Evolutionary conservation across 805 yeast genomes (phyloP), one percentile per base, ranked within the genome.

Genomic region (Suhomyces faveliae): DNA sequence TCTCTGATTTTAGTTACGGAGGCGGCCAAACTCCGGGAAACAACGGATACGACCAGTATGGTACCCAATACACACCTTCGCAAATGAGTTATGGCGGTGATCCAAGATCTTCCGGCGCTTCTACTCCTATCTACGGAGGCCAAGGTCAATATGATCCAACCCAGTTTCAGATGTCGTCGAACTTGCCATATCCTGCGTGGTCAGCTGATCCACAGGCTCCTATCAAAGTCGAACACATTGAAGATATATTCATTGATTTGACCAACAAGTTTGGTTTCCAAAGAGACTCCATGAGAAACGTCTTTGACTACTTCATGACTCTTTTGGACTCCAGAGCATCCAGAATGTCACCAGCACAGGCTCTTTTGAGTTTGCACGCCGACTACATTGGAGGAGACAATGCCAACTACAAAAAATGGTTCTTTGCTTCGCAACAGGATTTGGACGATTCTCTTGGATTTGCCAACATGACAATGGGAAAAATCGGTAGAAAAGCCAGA

Each of bases 141-240:
- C 68, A 68, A 56, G 63, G 66, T 20, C 75, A 73, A 40, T 77
- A 80, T 60, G 85, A 83, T 59, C 85, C 87, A 27, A 73, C 83
- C 6, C 83, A 61, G 67, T 81, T 63, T 71, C 87, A 61, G 72
- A 84, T 77, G 85, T 89, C 66, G 58, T 85, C 71, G 78, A 96
- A 59, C 82, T 90, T 94, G 68, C 99, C 99, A 27, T 94, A 92
- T 68, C 99, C 99, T 39, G 98, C 99, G 44, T 94, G 99, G 99
- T 88, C 97, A 21, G 96, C 96, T 41, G 98, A 94, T 69, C 91
- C 87, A 48, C 92, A 84, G 63, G 87, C 85, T 19, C 96, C 97
- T 7, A 78, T 94, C 40, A 76, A 87, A 43, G 78, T 80, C 53
- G 94, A 87, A 68, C 92, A 87, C 66, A 85, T 87, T 63, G 95